Base-by-base conservation (phyloP, 2,329 filamentous ascomycete species). In the Capronia epimyces region DNA sequence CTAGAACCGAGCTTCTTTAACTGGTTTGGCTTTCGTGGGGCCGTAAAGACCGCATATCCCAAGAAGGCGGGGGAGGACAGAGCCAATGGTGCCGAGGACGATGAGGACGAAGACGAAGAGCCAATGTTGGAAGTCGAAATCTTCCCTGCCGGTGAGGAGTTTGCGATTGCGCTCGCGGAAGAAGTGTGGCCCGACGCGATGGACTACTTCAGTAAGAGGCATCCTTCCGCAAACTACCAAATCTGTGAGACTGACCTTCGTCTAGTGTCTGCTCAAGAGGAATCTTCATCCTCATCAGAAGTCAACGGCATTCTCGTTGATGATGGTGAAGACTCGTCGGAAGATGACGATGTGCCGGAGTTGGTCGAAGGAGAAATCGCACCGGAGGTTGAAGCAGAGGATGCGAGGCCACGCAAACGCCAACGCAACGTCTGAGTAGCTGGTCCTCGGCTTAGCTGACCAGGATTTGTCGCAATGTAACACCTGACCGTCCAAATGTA, bases 81-180 rank as follows among this genome's bases (percentile, higher is more conserved):
- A 57, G 72, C 69, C 52, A 72, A 73, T 58, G 64, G 66, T 37
- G 63, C 67, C 27, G 71, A 71, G 20, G 79, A 77, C 50, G 78
- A 74, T 1, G 68, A 69, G 1, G 69, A 72, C 2, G 70, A 71
- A 3, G 71, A 74, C 1, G 71, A 74, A 0, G 80, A 83, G 0
- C 79, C 83, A 0, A 74, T 84, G 60, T 78, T 83, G 55, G 81
- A 83, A 47, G 77, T 84, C 42, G 91, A 96, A 70, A 84, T 95
- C 61, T 95, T 93, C 75, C 85, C 87, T n/a, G 82, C 82, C 37
- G 91, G 87, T 18, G 89, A 94, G 60, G 86, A 90, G 55, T 69
- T 97, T 42, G 90, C 89, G 32, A 78, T 89, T 56, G 77, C 82
- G 53, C 76, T 97, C 60, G 82, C 86, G 7, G 90, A 97, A 66